Conservation (phyloP, 2,329 filamentous ascomycete genomes). For the Parastagonospora avenae region DNA sequence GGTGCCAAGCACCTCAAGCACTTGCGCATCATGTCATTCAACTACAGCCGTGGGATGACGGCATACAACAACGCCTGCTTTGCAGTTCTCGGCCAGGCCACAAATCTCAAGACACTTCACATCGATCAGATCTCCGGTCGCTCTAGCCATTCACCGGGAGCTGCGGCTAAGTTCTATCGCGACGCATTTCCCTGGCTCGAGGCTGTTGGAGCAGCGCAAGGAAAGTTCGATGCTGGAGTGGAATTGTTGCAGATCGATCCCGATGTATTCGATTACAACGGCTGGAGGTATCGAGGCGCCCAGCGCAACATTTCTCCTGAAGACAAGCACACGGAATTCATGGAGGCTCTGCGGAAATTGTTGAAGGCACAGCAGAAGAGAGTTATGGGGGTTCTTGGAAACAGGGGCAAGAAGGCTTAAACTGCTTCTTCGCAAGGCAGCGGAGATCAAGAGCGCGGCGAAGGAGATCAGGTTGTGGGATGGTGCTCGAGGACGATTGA, state of each 20-base stretch:
- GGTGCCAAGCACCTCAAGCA: conserved; percentile 28
- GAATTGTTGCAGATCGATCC: conserved; percentile 24
- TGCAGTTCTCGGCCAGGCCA: conserved; percentile 32
- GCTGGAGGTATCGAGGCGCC: background rate
- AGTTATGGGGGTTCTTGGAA: background rate
- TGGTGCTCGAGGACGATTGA: background rate
- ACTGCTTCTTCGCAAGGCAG: too few species aligned
- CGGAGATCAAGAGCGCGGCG: too few species aligned
- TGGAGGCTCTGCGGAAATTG: conserved; percentile 19
- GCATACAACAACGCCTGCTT: conserved; percentile 44
- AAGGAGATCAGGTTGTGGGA: background rate
- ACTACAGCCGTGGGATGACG: conserved; percentile 26
- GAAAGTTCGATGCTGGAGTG: conserved; percentile 35
- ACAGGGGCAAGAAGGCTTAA: background rate
- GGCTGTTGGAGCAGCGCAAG: conserved; percentile 31
- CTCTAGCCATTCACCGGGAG: conserved; percentile 1
- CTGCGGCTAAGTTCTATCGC: conserved; percentile 41
- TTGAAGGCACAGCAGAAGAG: conserved; percentile 1
- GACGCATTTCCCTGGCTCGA: conserved; percentile 46
- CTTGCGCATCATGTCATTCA: conserved; percentile 34
- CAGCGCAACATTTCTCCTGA: background rate
- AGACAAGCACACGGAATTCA: conserved; percentile 17
- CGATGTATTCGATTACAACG: background rate
- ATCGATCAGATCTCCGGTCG: conserved; percentile 21
- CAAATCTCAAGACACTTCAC: conserved; percentile 33